Conservation (phyloP, 192 early-diverging fungal species). For the Coemansia erecta region DNA sequence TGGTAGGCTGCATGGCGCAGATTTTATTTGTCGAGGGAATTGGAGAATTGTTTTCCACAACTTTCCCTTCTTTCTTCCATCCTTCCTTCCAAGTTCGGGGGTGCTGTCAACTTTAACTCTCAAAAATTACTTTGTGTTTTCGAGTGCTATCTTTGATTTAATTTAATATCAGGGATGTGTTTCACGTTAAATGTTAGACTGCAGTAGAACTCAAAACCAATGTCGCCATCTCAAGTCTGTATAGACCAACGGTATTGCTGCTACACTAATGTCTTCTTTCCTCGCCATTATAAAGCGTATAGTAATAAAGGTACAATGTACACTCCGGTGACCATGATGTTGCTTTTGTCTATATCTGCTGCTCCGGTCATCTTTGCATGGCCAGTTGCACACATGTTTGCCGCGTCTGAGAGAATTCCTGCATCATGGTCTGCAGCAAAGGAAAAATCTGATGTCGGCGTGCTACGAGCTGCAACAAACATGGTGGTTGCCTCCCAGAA, state of each 20-base stretch:
- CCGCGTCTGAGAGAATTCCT: constrained; percentile 7
- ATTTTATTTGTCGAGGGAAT: not conserved
- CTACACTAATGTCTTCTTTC: too few relatives aligned
- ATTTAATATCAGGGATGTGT: too few relatives aligned
- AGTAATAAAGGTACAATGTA: too few relatives aligned
- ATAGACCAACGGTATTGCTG: too few relatives aligned
- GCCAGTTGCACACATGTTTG: constrained; percentile 6
- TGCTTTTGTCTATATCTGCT: too few relatives aligned
- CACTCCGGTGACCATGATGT: too few relatives aligned
- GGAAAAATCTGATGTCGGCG: constrained; percentile 6
- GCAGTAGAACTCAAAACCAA: too few relatives aligned
- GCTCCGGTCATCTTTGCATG: constrained; percentile 1
- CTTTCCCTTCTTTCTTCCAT: not conserved
- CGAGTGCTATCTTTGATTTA: too few relatives aligned
- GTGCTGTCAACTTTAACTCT: not conserved
- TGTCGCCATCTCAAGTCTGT: too few relatives aligned
- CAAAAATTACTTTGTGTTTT: not conserved
- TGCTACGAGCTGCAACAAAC: not conserved
- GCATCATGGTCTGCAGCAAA: constrained; percentile 6
- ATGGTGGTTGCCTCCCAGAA: constrained; percentile 8
- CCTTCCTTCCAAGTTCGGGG: not conserved
- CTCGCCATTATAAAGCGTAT: too few relatives aligned
- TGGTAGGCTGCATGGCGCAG: too few relatives aligned
- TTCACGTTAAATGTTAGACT: too few relatives aligned
- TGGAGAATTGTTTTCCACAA: not conserved